Conservation (phyloP, 2,329 filamentous ascomycete species). For the Cryphonectria naterciae region DNA sequence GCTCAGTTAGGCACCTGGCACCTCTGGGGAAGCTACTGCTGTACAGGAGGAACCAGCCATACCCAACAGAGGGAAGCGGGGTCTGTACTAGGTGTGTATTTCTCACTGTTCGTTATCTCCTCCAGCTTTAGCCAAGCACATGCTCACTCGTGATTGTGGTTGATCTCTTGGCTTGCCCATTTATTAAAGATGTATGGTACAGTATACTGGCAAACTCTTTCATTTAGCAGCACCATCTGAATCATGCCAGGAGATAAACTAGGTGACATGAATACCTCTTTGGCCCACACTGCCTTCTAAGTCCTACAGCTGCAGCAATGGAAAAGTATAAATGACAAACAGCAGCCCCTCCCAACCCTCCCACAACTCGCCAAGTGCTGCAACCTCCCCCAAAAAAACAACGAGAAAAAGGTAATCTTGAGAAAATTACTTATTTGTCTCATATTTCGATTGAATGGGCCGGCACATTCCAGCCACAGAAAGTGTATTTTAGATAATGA, state of each 20-base stretch:
- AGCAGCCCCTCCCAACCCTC: background rate
- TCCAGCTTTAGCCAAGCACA: background rate
- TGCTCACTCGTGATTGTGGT: background rate
- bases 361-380: background rate
- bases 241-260: too few species aligned
- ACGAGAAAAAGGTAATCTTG: background rate
- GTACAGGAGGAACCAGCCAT: background rate
- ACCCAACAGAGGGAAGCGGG: constrained; percentile 5
- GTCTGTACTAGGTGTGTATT: background rate
- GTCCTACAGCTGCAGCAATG: background rate
- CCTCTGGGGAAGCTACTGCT: background rate
- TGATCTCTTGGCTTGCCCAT: background rate
- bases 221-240: too few species aligned
- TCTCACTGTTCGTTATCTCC: background rate
- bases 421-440: background rate
- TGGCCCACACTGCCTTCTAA: too few species aligned
- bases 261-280: too few species aligned
- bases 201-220: too few species aligned
- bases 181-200: too few species aligned
- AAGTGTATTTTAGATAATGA: background rate
- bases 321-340: background rate
- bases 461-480: constrained; percentile 1
- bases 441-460: background rate
- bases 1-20: background rate
- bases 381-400: background rate